Percentiles rank a stretch among this genome's conserved stretches.
phyloP scores from a whole-genome alignment of 2,329 filamentous ascomycete genomes.

The Aspergillus sp. region DNA sequence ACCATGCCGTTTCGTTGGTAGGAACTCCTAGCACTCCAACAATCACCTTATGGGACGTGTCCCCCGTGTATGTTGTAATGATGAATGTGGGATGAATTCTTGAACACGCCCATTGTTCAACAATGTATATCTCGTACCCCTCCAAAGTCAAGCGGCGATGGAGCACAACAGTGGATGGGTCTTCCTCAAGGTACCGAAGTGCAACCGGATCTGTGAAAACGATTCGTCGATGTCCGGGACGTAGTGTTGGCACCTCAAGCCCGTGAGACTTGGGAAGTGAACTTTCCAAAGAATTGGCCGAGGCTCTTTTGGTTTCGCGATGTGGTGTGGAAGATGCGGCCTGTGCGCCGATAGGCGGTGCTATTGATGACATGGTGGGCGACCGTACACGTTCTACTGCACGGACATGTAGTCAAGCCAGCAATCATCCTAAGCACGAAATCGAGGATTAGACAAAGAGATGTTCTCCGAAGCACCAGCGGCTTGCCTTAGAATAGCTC shows the following conservation, averaged over 20 bases:
- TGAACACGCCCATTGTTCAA: slow-evolving; percentile 98
- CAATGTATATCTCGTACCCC: slow-evolving; percentile 91
- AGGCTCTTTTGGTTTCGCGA: slow-evolving; percentile 34
- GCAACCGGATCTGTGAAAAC: slow-evolving; percentile 70
- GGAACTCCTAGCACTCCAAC: slow-evolving; percentile 83
- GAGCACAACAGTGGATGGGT: slow-evolving; percentile 74
- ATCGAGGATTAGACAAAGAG: background rate
- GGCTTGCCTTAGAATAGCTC: slow-evolving; percentile 28
- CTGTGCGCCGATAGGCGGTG: slow-evolving; percentile 30
- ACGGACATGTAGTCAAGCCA: slow-evolving; percentile 3
- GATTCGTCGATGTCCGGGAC: slow-evolving; percentile 58
- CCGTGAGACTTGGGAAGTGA: slow-evolving; percentile 25
- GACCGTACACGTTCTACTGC: slow-evolving; percentile 18
- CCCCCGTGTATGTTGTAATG: slow-evolving; percentile 91
- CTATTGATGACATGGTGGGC: slow-evolving; percentile 23
- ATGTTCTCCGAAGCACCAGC: slow-evolving; percentile 7
- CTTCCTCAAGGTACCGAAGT: slow-evolving; percentile 81
- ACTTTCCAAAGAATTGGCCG: slow-evolving; percentile 27
- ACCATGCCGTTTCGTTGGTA: slow-evolving; percentile 78
- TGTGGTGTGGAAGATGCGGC: slow-evolving; percentile 27
- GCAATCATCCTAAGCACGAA: slow-evolving; percentile 15
- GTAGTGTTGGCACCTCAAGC: slow-evolving; percentile 22
- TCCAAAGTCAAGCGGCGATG: slow-evolving; percentile 70
- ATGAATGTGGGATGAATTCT: slow-evolving; percentile 86
- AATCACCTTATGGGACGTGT: slow-evolving; percentile 75